A percentile compares a stretch with the other conserved stretches of the same genome.
These are phyloP conservation scores for Oldenlandia corymbosa DNA, from an alignment of 257 asterid species.

Conservation along the genomic window DNA sequence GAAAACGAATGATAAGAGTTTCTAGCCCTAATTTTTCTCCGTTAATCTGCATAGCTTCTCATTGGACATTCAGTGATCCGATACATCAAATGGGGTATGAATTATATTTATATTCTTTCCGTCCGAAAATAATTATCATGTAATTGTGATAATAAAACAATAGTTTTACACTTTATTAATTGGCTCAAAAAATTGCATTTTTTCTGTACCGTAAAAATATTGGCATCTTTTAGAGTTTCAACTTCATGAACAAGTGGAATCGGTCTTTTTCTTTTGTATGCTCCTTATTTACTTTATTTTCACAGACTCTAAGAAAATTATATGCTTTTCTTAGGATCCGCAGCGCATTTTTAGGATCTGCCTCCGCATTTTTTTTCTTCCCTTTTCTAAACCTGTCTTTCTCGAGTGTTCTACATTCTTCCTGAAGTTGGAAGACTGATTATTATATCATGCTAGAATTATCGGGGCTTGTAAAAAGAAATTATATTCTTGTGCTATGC, in stretches of 20 bases:
- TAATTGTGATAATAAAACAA: too few relatives aligned
- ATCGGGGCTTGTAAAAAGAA: neutral
- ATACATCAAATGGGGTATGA: too few relatives aligned
- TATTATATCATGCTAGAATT: neutral
- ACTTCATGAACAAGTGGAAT: slow-evolving; percentile 1
- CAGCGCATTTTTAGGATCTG: neutral
- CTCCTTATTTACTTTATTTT: neutral
- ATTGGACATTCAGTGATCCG: too few relatives aligned
- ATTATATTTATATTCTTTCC: too few relatives aligned
- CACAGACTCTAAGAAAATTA: neutral
- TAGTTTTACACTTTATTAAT: neutral
- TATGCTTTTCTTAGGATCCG: slow-evolving; percentile 1
- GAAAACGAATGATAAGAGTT: neutral
- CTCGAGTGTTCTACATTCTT: neutral
- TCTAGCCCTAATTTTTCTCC: neutral
- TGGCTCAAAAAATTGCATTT: neutral
- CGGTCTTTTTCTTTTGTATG: neutral
- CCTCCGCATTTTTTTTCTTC: too few relatives aligned
- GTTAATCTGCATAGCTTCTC: neutral
- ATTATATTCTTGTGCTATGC: too few relatives aligned
- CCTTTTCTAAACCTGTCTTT: neutral
- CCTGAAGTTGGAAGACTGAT: neutral
- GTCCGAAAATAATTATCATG: too few relatives aligned
- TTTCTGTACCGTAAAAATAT: neutral
- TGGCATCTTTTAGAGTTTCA: neutral